These are phyloP conservation scores for Exsudoporus frostii DNA, from an alignment of 768 basidiomycete genomes.

Conservation along the genomic window DNA sequence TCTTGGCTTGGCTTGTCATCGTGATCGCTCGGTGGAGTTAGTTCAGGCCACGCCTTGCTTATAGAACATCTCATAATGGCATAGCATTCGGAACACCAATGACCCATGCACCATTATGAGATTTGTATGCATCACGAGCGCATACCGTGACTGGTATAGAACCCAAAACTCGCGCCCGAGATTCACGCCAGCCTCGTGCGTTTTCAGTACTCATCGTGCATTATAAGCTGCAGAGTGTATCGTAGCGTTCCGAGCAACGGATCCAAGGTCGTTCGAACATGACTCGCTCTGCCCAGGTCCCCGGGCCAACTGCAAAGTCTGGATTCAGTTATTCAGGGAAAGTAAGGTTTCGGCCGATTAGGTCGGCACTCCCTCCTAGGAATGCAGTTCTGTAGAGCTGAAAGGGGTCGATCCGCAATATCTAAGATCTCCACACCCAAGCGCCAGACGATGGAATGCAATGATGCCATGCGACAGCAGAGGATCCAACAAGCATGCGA, in stretches of 20 bases:
- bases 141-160: not conserved
- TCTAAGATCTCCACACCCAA: not conserved
- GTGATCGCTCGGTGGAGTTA: constrained; percentile 8
- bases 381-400: not conserved
- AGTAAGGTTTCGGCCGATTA: constrained; percentile 3
- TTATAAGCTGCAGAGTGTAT: not conserved
- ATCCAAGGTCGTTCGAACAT: not conserved
- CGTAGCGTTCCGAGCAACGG: not conserved
- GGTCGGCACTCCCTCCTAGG: not conserved
- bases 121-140: not conserved
- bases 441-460: not conserved
- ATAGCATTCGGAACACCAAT: not conserved
- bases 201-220: no score
- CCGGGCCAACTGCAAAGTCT: not conserved
- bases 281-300: not conserved
- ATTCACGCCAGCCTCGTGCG: no score
- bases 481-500: not conserved
- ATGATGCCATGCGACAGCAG: not conserved
- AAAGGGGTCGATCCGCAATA: not conserved
- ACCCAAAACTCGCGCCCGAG: not conserved
- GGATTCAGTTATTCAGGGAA: constrained; percentile 1
- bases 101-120: not conserved
- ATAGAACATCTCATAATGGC: not conserved
- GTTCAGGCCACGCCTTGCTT: not conserved
- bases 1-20: constrained; percentile 4